Base-by-base conservation (phyloP, 768 basidiomycete genomes). In the Pleurotus sapidus region DNA sequence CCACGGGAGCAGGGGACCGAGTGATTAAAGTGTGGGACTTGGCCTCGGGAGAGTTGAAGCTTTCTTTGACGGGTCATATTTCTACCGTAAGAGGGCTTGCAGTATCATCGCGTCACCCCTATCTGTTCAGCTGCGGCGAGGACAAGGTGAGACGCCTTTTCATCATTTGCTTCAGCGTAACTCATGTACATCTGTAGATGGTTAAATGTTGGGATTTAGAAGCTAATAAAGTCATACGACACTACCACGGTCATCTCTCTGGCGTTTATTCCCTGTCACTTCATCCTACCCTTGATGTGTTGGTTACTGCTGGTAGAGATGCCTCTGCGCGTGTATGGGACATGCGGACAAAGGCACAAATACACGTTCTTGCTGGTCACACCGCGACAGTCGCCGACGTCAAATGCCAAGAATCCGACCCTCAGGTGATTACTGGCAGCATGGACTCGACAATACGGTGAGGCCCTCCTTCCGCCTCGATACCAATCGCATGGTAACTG, bases 171-270 rank as follows among this genome's bases (percentile, higher is more conserved):
- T 49, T 51, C 27, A 38, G 24, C 17, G 6, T 34, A 34, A 37
- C 40, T 5, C 56, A 14, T 57, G 23, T 11, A 25, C 18, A 39
- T 24, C 42, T 51, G 24, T 68, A 97, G 94, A 98, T 98, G 97
- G 97, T 99, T 37, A 98, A 98, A 76, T 98, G 97, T 65, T 98
- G 97, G 97, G 97, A 99, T 66, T 75, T 99, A 49, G 97, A 99
- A 71, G 89, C 91, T 24, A 99, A 99, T 79, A 99, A 98, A 72
- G 96, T 98, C 59, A 99, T 99, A 56, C 84, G 97, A 17, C 95
- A 98, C 72, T 98, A 99, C 68, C 97, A 99, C 68, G 97, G 97
- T 1, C 97, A 99, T 70, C 82, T 97, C 18, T 98, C 95, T 0
- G 97, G 97, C 45, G 95, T 99, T n/a, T 98, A 98, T 65, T 80